These are phyloP conservation scores for Pseudozyma thailandica DNA, from an alignment of 1,284 basidiomycete species.

Conservation along the genomic window DNA sequence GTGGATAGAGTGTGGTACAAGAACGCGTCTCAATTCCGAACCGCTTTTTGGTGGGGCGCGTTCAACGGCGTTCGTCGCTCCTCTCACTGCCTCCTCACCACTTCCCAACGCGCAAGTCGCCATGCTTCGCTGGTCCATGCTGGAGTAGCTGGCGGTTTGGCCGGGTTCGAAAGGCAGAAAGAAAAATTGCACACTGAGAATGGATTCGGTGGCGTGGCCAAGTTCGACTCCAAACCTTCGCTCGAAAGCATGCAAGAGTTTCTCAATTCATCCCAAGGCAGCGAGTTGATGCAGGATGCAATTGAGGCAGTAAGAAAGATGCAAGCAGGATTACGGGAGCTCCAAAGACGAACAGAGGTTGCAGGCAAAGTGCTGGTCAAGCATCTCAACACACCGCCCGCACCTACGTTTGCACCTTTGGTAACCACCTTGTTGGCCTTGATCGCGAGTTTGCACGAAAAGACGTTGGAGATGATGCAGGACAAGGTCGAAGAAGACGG, in stretches of 20 bases:
- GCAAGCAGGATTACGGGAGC: background rate
- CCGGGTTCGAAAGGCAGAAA: background rate
- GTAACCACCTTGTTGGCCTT: conserved; percentile 11
- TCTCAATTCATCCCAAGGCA: background rate
- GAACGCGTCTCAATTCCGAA: conserved; percentile 28
- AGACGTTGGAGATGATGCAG: background rate
- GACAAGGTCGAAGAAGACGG: background rate
- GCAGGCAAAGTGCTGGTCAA: conserved; percentile 5
- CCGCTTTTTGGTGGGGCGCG: conserved; percentile 20
- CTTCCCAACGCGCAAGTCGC: background rate
- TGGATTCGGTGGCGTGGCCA: background rate
- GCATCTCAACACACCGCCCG: conserved; percentile 42
- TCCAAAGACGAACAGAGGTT: background rate
- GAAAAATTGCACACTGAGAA: background rate
- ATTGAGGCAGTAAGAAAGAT: background rate
- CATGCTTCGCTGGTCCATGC: background rate
- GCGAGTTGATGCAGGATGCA: background rate
- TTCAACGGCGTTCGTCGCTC: conserved; percentile 13
- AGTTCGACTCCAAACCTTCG: conserved; percentile 7
- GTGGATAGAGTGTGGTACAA: conserved; percentile 41
- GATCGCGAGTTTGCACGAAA: background rate
- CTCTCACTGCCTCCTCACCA: background rate
- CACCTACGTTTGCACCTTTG: conserved; percentile 38
- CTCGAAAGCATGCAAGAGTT: background rate
- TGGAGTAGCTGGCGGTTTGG: background rate